A percentile compares a stretch with the other conserved stretches of the same genome.
These are phyloP conservation scores for Salvia splendens DNA, from an alignment of 257 asterid genomes.

Conservation along the genomic window DNA sequence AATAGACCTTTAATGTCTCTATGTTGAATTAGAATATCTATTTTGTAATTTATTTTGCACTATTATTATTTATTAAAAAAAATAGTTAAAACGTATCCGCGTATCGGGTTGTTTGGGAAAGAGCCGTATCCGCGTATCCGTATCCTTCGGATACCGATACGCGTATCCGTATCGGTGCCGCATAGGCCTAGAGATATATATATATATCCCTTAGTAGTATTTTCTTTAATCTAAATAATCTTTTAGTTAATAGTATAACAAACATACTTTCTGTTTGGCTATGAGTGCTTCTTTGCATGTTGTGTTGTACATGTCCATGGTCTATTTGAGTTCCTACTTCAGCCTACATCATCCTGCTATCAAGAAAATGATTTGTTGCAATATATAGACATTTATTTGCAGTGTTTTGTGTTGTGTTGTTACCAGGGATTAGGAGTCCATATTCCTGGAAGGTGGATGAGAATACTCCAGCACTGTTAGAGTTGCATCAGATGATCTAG, in stretches of 20 bases:
- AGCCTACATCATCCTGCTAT: slow-evolving; percentile 81
- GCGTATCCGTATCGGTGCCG: too few relatives aligned
- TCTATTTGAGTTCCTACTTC: slow-evolving; percentile 83
- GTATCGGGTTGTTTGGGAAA: too few relatives aligned
- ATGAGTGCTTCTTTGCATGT: slow-evolving; percentile 91
- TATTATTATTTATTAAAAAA: too few relatives aligned
- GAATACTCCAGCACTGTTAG: slow-evolving; percentile 46
- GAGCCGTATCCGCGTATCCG: too few relatives aligned
- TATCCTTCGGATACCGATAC: too few relatives aligned
- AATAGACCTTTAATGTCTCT: too few relatives aligned
- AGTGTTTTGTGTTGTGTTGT: neutral
- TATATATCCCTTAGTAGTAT: slow-evolving; percentile 11
- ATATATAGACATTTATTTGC: slow-evolving; percentile 4
- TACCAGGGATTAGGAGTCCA: slow-evolving; percentile 73
- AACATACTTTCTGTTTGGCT: slow-evolving; percentile 70
- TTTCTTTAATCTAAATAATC: too few relatives aligned
- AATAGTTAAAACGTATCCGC: too few relatives aligned
- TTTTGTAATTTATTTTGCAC: too few relatives aligned
- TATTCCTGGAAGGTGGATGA: slow-evolving; percentile 68
- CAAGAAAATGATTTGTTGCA: neutral
- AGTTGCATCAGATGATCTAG: slow-evolving; percentile 55
- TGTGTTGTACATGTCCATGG: slow-evolving; percentile 94
- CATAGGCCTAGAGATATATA: too few relatives aligned
- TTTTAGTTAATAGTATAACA: neutral
- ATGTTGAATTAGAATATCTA: too few relatives aligned